A percentile compares a stretch with the other conserved stretches of the same genome.
Evolutionary conservation across 1,139 yeast genomes (phyloP).

Genomic region (Geotrichum histeridarum): DNA sequence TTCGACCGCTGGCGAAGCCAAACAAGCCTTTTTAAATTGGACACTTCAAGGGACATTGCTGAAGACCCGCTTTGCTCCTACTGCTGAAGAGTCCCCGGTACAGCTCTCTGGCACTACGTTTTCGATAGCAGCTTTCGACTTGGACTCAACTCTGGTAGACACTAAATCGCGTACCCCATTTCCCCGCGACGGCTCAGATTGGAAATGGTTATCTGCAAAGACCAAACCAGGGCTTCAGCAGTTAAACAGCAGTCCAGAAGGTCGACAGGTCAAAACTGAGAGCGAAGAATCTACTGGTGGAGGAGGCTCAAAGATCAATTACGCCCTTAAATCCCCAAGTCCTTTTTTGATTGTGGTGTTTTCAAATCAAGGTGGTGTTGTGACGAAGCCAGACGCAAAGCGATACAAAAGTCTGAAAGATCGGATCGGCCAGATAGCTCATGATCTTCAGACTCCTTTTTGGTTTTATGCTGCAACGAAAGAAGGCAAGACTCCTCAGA

Average conservation of each 20-base stretch:
- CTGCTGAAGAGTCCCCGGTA: too few species aligned
- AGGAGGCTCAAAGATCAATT: background rate
- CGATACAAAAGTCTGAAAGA: slow-evolving; percentile 47
- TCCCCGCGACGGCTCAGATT: slow-evolving; percentile 55
- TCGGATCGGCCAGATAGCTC: slow-evolving; percentile 43
- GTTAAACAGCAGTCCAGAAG: slow-evolving; percentile 10
- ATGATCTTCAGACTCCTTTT: slow-evolving; percentile 36
- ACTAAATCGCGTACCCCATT: slow-evolving; percentile 57
- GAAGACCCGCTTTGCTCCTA: background rate
- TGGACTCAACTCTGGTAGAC: slow-evolving; percentile 64
- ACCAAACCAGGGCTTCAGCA: slow-evolving; percentile 35
- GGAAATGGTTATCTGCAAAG: slow-evolving; percentile 54
- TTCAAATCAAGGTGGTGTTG: slow-evolving; percentile 78
- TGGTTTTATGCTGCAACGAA: slow-evolving; percentile 54
- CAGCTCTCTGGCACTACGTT: background rate
- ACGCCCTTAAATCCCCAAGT: background rate
- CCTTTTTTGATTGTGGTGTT: slow-evolving; percentile 56
- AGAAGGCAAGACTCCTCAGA: slow-evolving; percentile 30
- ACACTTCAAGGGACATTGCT: slow-evolving; percentile 3
- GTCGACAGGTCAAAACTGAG: background rate
- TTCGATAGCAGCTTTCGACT: slow-evolving; percentile 63
- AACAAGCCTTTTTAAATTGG: background rate
- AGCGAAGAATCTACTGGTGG: background rate
- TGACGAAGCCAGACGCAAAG: slow-evolving; percentile 45
- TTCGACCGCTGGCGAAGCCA: background rate